phyloP scores from a whole-genome alignment of 2,329 filamentous ascomycete species.

The Metarhizium guizhouense region DNA sequence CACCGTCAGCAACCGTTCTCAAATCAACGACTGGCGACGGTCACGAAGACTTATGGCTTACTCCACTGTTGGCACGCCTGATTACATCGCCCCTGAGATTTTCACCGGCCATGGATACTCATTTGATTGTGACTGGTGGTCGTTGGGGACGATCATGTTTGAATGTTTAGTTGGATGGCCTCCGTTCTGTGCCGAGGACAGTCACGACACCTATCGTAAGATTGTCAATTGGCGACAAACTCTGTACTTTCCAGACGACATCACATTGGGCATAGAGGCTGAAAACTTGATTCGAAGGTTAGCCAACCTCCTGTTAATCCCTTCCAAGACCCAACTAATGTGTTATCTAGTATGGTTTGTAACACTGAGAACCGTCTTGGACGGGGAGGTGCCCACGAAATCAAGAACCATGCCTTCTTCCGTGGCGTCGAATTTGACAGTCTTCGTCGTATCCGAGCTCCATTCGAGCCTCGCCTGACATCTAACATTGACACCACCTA shows the following conservation, averaged over 20 bases:
- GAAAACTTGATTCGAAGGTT: conserved; percentile 90
- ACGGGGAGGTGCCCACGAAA: conserved; percentile 76
- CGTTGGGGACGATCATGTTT: conserved; percentile 97
- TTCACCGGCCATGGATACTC: conserved; percentile 95
- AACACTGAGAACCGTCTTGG: conserved; percentile 90
- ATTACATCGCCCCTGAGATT: conserved; percentile 98
- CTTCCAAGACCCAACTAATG: conserved; percentile 2
- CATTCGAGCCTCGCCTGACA: conserved; percentile 88
- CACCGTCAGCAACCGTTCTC: conserved; percentile 92
- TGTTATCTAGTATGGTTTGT: conserved; percentile 66
- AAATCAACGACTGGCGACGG: conserved; percentile 98
- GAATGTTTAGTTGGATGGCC: conserved; percentile 98
- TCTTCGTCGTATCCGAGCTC: conserved; percentile 83
- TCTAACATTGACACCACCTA: conserved; percentile 96
- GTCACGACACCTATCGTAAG: conserved; percentile 96
- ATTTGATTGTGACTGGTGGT: conserved; percentile 99
- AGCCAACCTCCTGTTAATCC: conserved; percentile 18
- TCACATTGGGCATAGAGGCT: conserved; percentile 77
- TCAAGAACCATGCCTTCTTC: conserved; percentile 95
- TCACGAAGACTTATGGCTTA: conserved; percentile 94
- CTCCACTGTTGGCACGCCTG: conserved; percentile 93
- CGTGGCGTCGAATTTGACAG: conserved; percentile 92
- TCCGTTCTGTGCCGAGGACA: conserved; percentile 95
- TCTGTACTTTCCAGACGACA: conserved; percentile 92
- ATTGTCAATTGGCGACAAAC: conserved; percentile 98